These are phyloP conservation scores for Nissolia schottii DNA, from an alignment of 306 rosid species.

Conservation along the genomic window DNA sequence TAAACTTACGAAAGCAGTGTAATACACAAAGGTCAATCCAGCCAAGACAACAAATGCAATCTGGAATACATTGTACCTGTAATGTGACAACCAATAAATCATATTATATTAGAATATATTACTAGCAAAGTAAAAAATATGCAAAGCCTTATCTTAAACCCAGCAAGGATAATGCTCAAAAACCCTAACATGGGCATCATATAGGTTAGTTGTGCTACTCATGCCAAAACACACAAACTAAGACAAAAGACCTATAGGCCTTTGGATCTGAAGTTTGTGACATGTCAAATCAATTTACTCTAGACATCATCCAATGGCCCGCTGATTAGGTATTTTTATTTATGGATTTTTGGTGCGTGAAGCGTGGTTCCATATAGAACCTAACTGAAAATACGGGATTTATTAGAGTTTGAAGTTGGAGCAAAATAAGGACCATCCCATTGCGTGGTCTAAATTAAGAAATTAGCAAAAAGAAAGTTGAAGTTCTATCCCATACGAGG, in stretches of 20 bases:
- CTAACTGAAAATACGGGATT: too few relatives aligned
- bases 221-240: not conserved
- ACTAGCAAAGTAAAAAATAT: not conserved
- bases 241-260: not conserved
- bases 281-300: not conserved
- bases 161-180: not conserved
- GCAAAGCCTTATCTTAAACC: not conserved
- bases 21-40: slow-evolving; percentile 85
- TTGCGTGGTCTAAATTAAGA: slow-evolving; percentile 1
- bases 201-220: not conserved
- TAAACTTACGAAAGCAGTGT: slow-evolving; percentile 77
- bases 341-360: not conserved
- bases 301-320: not conserved
- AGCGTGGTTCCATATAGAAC: too few relatives aligned
- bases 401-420: too few relatives aligned
- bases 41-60: slow-evolving; percentile 81
- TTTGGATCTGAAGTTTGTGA: not conserved
- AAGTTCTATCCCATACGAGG: too few relatives aligned
- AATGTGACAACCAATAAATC: slow-evolving; percentile 3
- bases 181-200: not conserved
- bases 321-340: not conserved
- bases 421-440: too few relatives aligned
- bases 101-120: slow-evolving; percentile 6
- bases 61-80: slow-evolving; percentile 97
- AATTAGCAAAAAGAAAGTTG: not conserved